phyloP scores from a whole-genome alignment of 805 yeast genomes.

The Grigorovia transvaalensis region DNA sequence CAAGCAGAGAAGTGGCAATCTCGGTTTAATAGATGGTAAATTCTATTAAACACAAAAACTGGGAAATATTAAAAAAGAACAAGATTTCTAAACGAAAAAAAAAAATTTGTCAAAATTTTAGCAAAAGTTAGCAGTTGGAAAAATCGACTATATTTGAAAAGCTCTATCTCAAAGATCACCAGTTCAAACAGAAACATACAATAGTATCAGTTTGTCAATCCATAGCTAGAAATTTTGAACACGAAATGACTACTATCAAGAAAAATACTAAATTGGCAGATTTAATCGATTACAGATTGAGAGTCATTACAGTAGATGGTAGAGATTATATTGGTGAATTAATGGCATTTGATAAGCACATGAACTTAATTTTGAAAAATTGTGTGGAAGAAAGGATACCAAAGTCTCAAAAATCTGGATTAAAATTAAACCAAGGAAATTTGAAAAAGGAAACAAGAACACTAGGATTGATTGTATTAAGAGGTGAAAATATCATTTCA shows the following conservation, averaged over 20 bases:
- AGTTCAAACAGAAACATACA: no score
- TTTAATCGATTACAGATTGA: constrained; percentile 61
- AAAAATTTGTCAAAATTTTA: neutral
- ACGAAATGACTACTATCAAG: constrained; percentile 14
- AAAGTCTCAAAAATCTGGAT: constrained; percentile 37
- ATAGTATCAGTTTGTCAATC: neutral
- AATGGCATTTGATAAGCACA: constrained; percentile 79
- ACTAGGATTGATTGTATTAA: constrained; percentile 68
- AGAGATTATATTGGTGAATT: constrained; percentile 70
- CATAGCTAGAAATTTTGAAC: neutral
- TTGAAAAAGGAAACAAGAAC: constrained; percentile 59
- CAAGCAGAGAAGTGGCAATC: no score
- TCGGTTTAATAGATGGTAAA: no score
- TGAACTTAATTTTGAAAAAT: constrained; percentile 77
- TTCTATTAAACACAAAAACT: no score
- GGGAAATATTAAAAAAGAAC: no score
- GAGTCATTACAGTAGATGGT: constrained; percentile 67
- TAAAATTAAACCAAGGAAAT: constrained; percentile 23
- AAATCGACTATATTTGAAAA: no score
- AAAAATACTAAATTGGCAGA: constrained; percentile 35
- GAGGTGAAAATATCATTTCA: constrained; percentile 82
- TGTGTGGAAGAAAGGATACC: constrained; percentile 76
- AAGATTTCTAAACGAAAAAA: neutral
- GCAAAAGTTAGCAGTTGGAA: no score
- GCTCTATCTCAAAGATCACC: no score